Percentiles rank a stretch among this genome's conserved stretches.
Conservation (phyloP, 352 stramenopile species). For the Globisporangium radiosum region DNA sequence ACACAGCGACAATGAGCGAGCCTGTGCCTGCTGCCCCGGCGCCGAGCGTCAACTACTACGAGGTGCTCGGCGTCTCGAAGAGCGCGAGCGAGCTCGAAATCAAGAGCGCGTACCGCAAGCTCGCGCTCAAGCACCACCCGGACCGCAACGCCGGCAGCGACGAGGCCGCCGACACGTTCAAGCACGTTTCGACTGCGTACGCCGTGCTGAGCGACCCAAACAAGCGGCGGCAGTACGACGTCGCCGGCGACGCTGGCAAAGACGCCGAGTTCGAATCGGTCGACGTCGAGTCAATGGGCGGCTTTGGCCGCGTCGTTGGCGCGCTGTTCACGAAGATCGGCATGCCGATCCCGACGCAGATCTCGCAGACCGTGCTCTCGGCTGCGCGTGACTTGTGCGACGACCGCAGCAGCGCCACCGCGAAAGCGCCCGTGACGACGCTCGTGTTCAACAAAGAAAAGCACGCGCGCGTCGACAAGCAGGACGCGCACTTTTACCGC, state of each 20-base stretch:
- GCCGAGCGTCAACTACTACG: slow-evolving; percentile 74
- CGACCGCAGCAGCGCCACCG: slow-evolving; percentile 58
- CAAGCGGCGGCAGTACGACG: slow-evolving; percentile 83
- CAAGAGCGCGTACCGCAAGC: slow-evolving; percentile 85
- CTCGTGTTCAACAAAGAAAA: slow-evolving; percentile 70
- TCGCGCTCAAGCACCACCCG: slow-evolving; percentile 87
- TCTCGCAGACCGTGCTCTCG: slow-evolving; percentile 79
- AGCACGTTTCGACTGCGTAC: slow-evolving; percentile 81
- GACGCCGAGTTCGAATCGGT: slow-evolving; percentile 78
- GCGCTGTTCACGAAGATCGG: slow-evolving; percentile 87
- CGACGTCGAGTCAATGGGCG: slow-evolving; percentile 79
- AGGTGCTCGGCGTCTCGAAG: slow-evolving; percentile 86
- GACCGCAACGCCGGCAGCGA: slow-evolving; percentile 79
- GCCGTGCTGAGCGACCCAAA: slow-evolving; percentile 82
- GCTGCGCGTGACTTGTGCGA: slow-evolving; percentile 72
- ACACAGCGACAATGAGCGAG: slow-evolving; percentile 36
- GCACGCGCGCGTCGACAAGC: slow-evolving; percentile 77
- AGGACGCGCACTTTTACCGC: slow-evolving; percentile 86
- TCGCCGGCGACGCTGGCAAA: slow-evolving; percentile 64
- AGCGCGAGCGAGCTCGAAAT: slow-evolving; percentile 86
- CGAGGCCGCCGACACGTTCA: slow-evolving; percentile 81
- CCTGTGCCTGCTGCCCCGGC: slow-evolving; percentile 41
- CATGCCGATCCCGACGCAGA: slow-evolving; percentile 85
- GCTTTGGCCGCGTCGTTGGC: slow-evolving; percentile 75
- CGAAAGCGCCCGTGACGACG: slow-evolving; percentile 46